Conservation (phyloP, 192 early-diverging fungal genomes). For the Podila verticillata region DNA sequence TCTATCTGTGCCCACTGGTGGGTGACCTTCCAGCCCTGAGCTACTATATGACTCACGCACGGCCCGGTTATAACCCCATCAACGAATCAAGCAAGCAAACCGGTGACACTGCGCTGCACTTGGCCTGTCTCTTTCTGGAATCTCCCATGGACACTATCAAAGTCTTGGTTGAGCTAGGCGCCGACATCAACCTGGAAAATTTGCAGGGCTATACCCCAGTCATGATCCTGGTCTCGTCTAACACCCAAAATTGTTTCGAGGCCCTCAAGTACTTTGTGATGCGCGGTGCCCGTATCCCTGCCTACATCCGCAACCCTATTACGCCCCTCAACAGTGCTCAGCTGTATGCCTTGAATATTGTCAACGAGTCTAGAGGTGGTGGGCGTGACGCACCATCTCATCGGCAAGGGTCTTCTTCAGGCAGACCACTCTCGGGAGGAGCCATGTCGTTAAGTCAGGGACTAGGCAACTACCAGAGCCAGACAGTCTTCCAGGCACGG, state of each 20-base stretch:
- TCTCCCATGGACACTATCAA: slow-evolving; percentile 45
- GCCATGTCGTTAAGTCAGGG: no score
- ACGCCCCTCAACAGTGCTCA: slow-evolving; percentile 44
- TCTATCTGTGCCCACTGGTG: slow-evolving; percentile 44
- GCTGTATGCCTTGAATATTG: slow-evolving; percentile 33
- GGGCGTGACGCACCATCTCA: not conserved
- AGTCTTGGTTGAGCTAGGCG: slow-evolving; percentile 38
- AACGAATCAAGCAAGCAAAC: slow-evolving; percentile 44
- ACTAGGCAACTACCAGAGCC: slow-evolving; percentile 2
- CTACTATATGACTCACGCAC: slow-evolving; percentile 20
- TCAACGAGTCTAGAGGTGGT: slow-evolving; percentile 25
- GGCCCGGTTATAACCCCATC: slow-evolving; percentile 30
- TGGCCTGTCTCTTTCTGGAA: slow-evolving; percentile 44
- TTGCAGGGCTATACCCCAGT: slow-evolving; percentile 46
- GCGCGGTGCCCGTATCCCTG: slow-evolving; percentile 45
- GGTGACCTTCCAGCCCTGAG: slow-evolving; percentile 35
- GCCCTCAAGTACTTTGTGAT: slow-evolving; percentile 49
- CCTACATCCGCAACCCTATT: slow-evolving; percentile 44
- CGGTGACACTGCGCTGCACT: slow-evolving; percentile 41
- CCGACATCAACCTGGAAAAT: slow-evolving; percentile 49
- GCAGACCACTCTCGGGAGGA: no score
- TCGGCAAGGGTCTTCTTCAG: no score
- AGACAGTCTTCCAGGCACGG: slow-evolving; percentile 27
- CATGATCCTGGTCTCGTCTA: slow-evolving; percentile 48
- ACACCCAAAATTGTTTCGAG: slow-evolving; percentile 45